A percentile compares a stretch with the other conserved stretches of the same genome.
These are phyloP conservation scores for Coprinopsis marcescibilis DNA, from an alignment of 768 basidiomycete species.

Conservation along the genomic window DNA sequence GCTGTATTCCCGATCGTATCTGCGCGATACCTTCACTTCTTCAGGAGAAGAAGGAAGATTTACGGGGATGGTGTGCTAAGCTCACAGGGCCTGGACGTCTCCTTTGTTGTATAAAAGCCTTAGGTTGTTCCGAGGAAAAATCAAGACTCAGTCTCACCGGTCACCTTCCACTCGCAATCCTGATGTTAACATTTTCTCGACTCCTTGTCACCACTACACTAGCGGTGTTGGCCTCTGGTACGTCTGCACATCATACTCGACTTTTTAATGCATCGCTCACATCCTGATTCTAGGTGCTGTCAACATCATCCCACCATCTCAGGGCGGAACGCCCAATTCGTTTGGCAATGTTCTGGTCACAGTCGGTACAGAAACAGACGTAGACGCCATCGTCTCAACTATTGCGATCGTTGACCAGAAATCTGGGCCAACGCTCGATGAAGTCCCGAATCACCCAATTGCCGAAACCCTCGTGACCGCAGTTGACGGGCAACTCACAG, in stretches of 20 bases:
- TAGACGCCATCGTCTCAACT: slow-evolving; percentile 29
- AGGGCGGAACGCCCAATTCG: slow-evolving; percentile 20
- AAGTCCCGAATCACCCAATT: slow-evolving; percentile 30
- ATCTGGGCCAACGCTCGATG: slow-evolving; percentile 22
- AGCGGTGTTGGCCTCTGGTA: slow-evolving; percentile 19
- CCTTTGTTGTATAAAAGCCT: too few relatives aligned
- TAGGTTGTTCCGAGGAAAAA: too few relatives aligned
- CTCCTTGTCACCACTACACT: slow-evolving; percentile 16
- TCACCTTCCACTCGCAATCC: neutral
- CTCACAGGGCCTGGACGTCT: too few relatives aligned
- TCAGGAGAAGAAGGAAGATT: too few relatives aligned
- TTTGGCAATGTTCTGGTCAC: slow-evolving; percentile 17
- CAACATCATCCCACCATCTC: slow-evolving; percentile 22
- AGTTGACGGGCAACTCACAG: slow-evolving; percentile 35
- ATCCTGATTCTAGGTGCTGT: slow-evolving; percentile 13
- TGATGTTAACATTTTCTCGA: neutral
- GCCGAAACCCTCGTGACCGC: slow-evolving; percentile 36
- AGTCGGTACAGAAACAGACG: slow-evolving; percentile 25
- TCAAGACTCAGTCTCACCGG: neutral
- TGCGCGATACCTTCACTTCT: too few relatives aligned
- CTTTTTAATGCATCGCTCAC: neutral
- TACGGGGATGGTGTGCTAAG: too few relatives aligned
- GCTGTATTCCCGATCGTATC: too few relatives aligned
- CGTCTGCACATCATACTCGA: slow-evolving; percentile 2
- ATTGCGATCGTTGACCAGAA: slow-evolving; percentile 34